These are phyloP conservation scores for Lactifluus volemus DNA, from an alignment of 768 basidiomycete species.

Conservation along the genomic window DNA sequence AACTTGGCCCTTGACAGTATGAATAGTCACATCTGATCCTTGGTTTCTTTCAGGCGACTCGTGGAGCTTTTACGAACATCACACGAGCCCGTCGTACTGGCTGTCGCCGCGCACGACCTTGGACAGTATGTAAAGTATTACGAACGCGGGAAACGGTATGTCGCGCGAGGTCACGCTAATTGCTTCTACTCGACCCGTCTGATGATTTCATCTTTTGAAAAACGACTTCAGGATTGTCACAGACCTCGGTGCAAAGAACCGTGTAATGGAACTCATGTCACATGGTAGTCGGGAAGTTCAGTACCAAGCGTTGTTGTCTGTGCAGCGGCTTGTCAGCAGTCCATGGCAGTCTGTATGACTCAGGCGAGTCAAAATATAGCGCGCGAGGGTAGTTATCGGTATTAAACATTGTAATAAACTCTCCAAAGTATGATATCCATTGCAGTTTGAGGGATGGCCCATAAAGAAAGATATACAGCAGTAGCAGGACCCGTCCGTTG, in stretches of 20 bases:
- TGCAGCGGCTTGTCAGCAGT: constrained; percentile 87
- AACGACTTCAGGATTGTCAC: constrained; percentile 52
- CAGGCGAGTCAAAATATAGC: background rate
- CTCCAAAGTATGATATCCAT: constrained; percentile 7
- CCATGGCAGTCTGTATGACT: constrained; percentile 57
- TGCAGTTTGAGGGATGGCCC: background rate
- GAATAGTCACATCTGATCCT: background rate
- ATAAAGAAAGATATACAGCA: background rate
- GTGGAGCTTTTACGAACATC: constrained; percentile 64
- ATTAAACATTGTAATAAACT: background rate
- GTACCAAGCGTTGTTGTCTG: constrained; percentile 85
- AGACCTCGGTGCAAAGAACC: constrained; percentile 78
- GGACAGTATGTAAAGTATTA: constrained; percentile 91
- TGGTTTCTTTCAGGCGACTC: constrained; percentile 44
- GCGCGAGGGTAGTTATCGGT: background rate
- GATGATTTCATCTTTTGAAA: constrained; percentile 2
- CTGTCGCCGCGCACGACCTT: constrained; percentile 88
- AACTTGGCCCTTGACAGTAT: background rate
- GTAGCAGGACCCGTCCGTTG: background rate
- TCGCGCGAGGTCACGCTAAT: background rate
- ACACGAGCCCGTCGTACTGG: constrained; percentile 68
- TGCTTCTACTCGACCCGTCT: background rate
- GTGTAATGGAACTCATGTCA: constrained; percentile 89
- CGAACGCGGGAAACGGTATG: constrained; percentile 88
- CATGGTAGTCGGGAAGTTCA: constrained; percentile 83